Conservation (phyloP, 352 stramenopile species). For the Phytophthora megakarya region DNA sequence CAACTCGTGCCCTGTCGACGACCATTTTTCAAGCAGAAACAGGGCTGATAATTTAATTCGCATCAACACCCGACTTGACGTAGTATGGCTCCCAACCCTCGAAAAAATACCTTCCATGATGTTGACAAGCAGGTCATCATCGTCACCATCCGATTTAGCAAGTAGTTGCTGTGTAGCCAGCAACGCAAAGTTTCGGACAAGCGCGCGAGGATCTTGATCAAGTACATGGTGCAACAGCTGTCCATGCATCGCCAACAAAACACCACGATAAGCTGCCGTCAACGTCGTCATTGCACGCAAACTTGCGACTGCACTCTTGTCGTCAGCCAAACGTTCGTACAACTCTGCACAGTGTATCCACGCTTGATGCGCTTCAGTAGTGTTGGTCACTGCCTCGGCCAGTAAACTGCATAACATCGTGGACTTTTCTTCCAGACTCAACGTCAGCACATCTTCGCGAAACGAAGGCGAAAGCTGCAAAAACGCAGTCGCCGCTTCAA, state of each 20-base stretch:
- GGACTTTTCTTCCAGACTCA: conserved; percentile 20
- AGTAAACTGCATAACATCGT: conserved; percentile 31
- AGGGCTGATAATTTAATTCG: conserved; percentile 44
- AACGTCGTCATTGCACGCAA: conserved; percentile 43
- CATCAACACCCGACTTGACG: not conserved
- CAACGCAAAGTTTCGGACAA: conserved; percentile 43
- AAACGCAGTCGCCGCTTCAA: conserved; percentile 38
- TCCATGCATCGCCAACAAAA: conserved; percentile 32
- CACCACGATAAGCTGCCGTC: conserved; percentile 19
- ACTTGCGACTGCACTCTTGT: conserved; percentile 37
- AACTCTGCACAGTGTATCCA: conserved; percentile 49
- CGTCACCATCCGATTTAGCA: not conserved
- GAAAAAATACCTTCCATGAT: conserved; percentile 37
- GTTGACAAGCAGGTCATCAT: conserved; percentile 18
- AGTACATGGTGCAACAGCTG: conserved; percentile 42
- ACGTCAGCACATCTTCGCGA: conserved; percentile 28
- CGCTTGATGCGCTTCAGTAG: conserved; percentile 36
- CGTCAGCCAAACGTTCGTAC: conserved; percentile 44
- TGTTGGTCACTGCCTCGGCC: conserved; percentile 23
- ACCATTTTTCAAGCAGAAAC: conserved; percentile 37
- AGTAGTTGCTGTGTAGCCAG: conserved; percentile 40
- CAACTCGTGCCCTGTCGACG: conserved; percentile 9
- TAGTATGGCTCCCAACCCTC: not conserved
- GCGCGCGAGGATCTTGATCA: conserved; percentile 32
- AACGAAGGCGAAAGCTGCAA: conserved; percentile 35